Conservation (phyloP, 768 basidiomycete genomes). For the Tephrocybe rancida region DNA sequence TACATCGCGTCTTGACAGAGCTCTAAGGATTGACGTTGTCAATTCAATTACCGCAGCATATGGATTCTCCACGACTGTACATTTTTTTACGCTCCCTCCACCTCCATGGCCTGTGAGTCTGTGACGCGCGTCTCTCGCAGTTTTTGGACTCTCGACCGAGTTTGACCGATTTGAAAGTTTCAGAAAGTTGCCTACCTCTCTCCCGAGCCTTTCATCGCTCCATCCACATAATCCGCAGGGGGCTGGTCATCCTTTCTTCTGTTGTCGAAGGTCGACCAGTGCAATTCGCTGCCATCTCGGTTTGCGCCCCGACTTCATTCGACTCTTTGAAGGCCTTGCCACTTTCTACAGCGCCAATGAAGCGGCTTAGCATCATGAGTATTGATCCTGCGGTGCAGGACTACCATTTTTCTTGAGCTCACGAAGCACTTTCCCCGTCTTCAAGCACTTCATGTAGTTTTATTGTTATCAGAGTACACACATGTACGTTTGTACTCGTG, state of each 20-base stretch:
- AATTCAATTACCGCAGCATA: conserved; percentile 53
- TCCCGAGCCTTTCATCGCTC: conserved; percentile 51
- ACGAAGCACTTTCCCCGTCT: conserved; percentile 47
- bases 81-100: conserved; percentile 47
- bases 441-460: conserved; percentile 64
- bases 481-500: conserved; percentile 36
- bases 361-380: conserved; percentile 58
- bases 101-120: conserved; percentile 64
- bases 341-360: conserved; percentile 38
- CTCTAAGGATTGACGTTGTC: conserved; percentile 43
- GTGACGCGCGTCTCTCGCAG: conserved; percentile 41
- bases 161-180: conserved; percentile 57
- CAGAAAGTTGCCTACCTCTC: conserved; percentile 37
- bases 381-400: conserved; percentile 51
- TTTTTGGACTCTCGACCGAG: conserved; percentile 54
- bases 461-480: conserved; percentile 50
- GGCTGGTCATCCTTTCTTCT: conserved; percentile 43
- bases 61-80: conserved; percentile 51
- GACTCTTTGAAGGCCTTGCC: conserved; percentile 46
- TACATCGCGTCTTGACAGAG: conserved; percentile 43
- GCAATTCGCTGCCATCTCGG: conserved; percentile 52
- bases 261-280: conserved; percentile 52
- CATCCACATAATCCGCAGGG: conserved; percentile 58
- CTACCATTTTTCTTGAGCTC: conserved; percentile 48
- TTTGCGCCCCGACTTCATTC: conserved; percentile 41